Percentiles rank a stretch among this genome's conserved stretches.
Evolutionary conservation across 495 filamentous ascomycete species (phyloP).

Genomic region (Penicillium macrosclerotiorum): DNA sequence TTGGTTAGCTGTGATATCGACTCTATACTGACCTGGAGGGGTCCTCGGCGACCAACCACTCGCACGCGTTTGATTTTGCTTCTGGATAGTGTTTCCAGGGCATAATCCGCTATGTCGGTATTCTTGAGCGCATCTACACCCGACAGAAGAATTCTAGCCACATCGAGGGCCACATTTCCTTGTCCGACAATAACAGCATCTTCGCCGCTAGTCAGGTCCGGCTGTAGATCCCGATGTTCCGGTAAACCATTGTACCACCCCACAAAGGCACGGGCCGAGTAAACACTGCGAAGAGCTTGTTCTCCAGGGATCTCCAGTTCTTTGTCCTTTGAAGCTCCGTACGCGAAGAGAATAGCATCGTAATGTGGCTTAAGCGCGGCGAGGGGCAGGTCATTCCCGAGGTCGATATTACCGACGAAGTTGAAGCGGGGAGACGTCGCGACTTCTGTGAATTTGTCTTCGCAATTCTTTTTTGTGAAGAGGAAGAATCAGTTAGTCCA

Average conservation of each 20-base stretch:
- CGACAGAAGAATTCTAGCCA: constrained; percentile 81
- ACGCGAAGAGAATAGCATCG: constrained; percentile 88
- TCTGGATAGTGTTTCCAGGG: constrained; percentile 66
- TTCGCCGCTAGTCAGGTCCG: constrained; percentile 73
- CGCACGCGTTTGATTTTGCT: constrained; percentile 78
- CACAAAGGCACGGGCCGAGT: constrained; percentile 90
- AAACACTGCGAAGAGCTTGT: constrained; percentile 63
- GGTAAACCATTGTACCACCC: constrained; percentile 98
- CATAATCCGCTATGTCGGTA: constrained; percentile 85
- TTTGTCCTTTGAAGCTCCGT: constrained; percentile 83
- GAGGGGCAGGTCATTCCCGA: constrained; percentile 74
- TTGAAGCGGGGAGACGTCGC: constrained; percentile 78
- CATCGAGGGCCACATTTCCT: constrained; percentile 93
- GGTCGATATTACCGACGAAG: constrained; percentile 84
- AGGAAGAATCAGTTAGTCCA: neutral
- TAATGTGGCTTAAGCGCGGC: constrained; percentile 73
- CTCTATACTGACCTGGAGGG: constrained; percentile 68
- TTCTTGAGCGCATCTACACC: constrained; percentile 67
- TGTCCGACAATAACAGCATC: constrained; percentile 89
- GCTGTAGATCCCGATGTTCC: constrained; percentile 72
- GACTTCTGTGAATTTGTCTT: constrained; percentile 88
- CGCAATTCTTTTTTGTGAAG: constrained; percentile 92
- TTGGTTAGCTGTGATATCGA: neutral
- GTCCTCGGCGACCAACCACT: constrained; percentile 82
- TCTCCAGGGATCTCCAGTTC: constrained; percentile 81